A percentile compares a stretch with the other conserved stretches of the same genome.
phyloP scores from a whole-genome alignment of 306 rosid species.

The Geum urbanum region DNA sequence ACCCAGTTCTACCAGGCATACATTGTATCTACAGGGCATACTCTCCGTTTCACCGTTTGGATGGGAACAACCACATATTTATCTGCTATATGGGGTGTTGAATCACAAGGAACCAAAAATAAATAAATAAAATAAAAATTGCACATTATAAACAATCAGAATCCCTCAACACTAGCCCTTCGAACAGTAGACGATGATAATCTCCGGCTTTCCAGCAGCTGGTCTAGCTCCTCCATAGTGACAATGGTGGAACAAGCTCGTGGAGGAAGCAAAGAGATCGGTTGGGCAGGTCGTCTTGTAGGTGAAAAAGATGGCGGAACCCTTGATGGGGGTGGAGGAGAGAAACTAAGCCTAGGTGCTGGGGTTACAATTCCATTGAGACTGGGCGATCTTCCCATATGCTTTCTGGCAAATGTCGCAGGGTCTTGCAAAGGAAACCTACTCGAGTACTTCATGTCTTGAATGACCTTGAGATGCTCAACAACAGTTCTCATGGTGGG shows the following conservation, averaged over 20 bases:
- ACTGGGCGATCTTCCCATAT: slow-evolving; percentile 87
- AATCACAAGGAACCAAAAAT: slow-evolving; percentile 44
- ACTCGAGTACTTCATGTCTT: slow-evolving; percentile 71
- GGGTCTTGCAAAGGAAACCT: slow-evolving; percentile 93
- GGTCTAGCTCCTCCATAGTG: slow-evolving; percentile 65
- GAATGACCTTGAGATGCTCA: slow-evolving; percentile 66
- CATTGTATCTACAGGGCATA: slow-evolving; percentile 64
- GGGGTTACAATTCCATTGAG: slow-evolving; percentile 67
- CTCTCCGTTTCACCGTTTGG: slow-evolving; percentile 33
- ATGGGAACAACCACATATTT: slow-evolving; percentile 49
- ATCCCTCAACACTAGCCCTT: slow-evolving; percentile 86
- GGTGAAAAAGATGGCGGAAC: slow-evolving; percentile 58
- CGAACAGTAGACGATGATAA: slow-evolving; percentile 64
- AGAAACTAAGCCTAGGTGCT: slow-evolving; percentile 59
- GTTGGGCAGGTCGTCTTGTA: slow-evolving; percentile 44
- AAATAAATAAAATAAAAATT: slow-evolving; percentile 24
- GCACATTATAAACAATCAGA: slow-evolving; percentile 66
- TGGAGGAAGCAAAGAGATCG: slow-evolving; percentile 43
- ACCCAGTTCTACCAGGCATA: slow-evolving; percentile 20
- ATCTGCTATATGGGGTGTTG: slow-evolving; percentile 76
- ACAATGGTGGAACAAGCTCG: slow-evolving; percentile 66
- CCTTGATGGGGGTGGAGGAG: slow-evolving; percentile 71
- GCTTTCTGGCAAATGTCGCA: slow-evolving; percentile 48
- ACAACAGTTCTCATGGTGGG: slow-evolving; percentile 95
- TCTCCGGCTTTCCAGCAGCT: slow-evolving; percentile 69